Evolutionary conservation across 2,329 filamentous ascomycete species (phyloP), one percentile per base, ranked within the genome.

Genomic region (Monilinia polystroma): DNA sequence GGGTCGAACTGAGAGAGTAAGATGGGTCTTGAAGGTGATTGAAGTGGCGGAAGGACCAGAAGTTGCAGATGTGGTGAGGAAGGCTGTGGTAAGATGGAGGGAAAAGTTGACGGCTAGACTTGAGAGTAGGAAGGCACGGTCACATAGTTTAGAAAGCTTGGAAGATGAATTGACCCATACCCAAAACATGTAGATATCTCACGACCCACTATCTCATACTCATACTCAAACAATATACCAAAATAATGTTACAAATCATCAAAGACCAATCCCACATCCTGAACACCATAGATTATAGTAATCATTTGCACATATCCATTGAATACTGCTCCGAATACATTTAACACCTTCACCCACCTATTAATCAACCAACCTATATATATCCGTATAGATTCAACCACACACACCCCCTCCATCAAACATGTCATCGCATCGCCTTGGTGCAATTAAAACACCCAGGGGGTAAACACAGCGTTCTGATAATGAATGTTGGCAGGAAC

Each of bases 1-100:
- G 64, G 54, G 76, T 54, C 29, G 67, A 10, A 65, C 68, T 4
- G 67, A 70, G 23, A 71, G 71, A 43, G 26, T 72, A 11, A 51
- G 49, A n/a, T 76, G 74, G 72, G 63, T 66, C 16, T 51, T 76
- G 23, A 23, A 49, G 7, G 23, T 73, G 2, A 66, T 76, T 53
- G 64, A 64, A 45, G 20, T 55, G 54, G 68, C 64, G 2, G 74
- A 77, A 58, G 75, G 75, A 0, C 67, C 58, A 10, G 67, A 73
- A n/a, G 69, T 74, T 26, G 74, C 73, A 14, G 49, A 68, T n/a
- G 55, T 52, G 16, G 68, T 72, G 23, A 69, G 72, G 56, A 58
- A 60, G 18, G 59, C 67, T 65, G 71, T 72, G 4, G 64, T 49
- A 45, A 32, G 58, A 26, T 71, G 71, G 69, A 70, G 70, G 51